Evolutionary conservation across 1,284 basidiomycete genomes (phyloP), one percentile per base, ranked within the genome.

Genomic region (Trichosporon sp.): DNA sequence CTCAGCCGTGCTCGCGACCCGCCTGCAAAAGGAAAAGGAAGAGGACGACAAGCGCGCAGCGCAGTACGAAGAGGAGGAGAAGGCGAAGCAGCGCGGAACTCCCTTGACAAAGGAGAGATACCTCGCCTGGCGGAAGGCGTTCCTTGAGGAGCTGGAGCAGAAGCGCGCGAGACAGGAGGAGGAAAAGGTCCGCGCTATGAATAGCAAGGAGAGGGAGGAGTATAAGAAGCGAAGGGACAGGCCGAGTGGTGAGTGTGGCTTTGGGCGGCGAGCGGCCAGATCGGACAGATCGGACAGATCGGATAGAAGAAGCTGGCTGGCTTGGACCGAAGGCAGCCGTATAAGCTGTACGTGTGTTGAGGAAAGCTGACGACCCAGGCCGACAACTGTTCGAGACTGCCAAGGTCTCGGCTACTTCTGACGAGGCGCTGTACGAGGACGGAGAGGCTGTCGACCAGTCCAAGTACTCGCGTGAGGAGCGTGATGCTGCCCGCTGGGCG

Each of bases 151-250:
- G 77, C 78, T 87, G 71, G 82, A 84, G 8, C 74, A 75, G 33
- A 87, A 83, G 77, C 87, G 85, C 72, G 82, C 82, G 13, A 84
- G 83, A 67, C 88, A 89, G 65, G 92, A 96, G 65, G 92, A 92
- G 31, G 94, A 95, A 67, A 87, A 85, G 73, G 78, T 95, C 60
- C 90, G 87, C 73, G 86, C 83, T 8, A 74, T 95, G 74, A 86
- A 88, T 14, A 81, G 88, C 3, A 95, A 91, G 76, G 95, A 98
- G 80, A 84, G 90, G 63, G 95, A 98, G 79, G 95, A 98, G 75
- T 87, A 84, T 77, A 91, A 87, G 79, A 87, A 84, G 73, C 78
- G 86, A 21, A 83, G 78, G 27, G 84, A 82, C 62, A 86, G 95
- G 70, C 81, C 88, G 19, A 85, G 85, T 65, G 95, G 95, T 91